Percentiles rank a stretch among this genome's conserved stretches.
These are phyloP conservation scores for Gracilaria vermiculophylla DNA, from an alignment of 23 red algal genomes.

Conservation along the genomic window DNA sequence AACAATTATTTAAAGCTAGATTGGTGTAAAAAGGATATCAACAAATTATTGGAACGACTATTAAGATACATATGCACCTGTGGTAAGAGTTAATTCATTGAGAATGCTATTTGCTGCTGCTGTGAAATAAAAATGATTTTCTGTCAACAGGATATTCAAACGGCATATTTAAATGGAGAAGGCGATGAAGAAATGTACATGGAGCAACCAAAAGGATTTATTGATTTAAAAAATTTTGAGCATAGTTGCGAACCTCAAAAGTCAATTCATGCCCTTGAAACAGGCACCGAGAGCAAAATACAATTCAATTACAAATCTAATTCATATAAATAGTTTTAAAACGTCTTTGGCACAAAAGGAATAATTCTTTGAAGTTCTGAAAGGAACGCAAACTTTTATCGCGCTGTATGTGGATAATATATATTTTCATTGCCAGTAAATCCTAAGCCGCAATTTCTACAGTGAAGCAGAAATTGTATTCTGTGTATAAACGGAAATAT, in stretches of 20 bases:
- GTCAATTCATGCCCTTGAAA: constrained; percentile 1
- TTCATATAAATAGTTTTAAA: background rate
- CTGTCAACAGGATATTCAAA: background rate
- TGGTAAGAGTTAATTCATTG: background rate
- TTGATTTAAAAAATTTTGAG: background rate
- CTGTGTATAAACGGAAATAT: background rate
- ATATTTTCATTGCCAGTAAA: background rate
- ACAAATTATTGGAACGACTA: background rate
- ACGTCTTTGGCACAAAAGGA: background rate
- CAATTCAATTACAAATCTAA: background rate
- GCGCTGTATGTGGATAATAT: constrained; percentile 26
- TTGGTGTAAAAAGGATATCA: background rate
- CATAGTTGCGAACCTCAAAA: background rate
- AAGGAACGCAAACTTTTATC: background rate
- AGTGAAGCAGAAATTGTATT: background rate
- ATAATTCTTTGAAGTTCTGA: background rate
- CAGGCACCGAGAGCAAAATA: background rate
- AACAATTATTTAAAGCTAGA: no score
- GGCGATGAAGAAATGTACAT: no score
- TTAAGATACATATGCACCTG: background rate
- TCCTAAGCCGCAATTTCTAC: background rate
- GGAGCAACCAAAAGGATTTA: no score
- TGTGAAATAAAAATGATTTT: background rate
- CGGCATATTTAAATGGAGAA: no score
- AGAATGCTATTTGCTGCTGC: background rate